Evolutionary conservation across 2,329 filamentous ascomycete species (phyloP).

Genomic region (Penicillium griseofulvum): DNA sequence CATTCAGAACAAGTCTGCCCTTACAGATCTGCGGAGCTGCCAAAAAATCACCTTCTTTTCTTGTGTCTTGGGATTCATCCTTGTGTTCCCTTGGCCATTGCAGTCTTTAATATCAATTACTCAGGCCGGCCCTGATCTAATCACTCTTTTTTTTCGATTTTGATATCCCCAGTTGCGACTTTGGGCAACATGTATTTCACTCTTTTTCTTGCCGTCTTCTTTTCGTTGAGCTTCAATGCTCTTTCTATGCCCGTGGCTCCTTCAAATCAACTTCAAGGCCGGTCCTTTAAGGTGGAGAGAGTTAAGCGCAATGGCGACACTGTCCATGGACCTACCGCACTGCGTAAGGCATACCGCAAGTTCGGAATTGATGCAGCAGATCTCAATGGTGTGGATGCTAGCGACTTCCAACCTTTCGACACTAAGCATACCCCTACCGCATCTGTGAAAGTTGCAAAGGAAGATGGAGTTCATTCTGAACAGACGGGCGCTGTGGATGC

Average conservation of each 20-base stretch:
- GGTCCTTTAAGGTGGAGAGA: slow-evolving; percentile 62
- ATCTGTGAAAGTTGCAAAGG: slow-evolving; percentile 25
- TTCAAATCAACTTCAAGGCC: slow-evolving; percentile 26
- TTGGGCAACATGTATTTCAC: slow-evolving; percentile 28
- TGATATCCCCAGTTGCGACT: background rate
- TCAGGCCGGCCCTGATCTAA: slow-evolving; percentile 17
- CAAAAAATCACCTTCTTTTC: background rate
- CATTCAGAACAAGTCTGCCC: background rate
- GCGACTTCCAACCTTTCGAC: slow-evolving; percentile 36
- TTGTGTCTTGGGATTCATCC: background rate
- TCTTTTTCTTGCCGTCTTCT: slow-evolving; percentile 26
- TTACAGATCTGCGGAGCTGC: background rate
- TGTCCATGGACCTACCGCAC: slow-evolving; percentile 59
- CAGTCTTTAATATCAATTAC: slow-evolving; percentile 1
- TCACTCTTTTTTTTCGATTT: slow-evolving; percentile 6
- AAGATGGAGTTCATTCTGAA: slow-evolving; percentile 24
- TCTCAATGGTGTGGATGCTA: slow-evolving; percentile 35
- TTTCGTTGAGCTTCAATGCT: slow-evolving; percentile 33
- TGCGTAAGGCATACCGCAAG: slow-evolving; percentile 67
- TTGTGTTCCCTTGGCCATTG: background rate
- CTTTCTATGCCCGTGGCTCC: slow-evolving; percentile 34
- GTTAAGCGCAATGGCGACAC: slow-evolving; percentile 56
- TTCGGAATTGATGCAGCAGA: slow-evolving; percentile 56
- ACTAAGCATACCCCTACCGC: slow-evolving; percentile 22
- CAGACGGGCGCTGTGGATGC: slow-evolving; percentile 61